phyloP scores from a whole-genome alignment of 192 early-diverging fungal genomes.

The Spizellomyces punctatus region DNA sequence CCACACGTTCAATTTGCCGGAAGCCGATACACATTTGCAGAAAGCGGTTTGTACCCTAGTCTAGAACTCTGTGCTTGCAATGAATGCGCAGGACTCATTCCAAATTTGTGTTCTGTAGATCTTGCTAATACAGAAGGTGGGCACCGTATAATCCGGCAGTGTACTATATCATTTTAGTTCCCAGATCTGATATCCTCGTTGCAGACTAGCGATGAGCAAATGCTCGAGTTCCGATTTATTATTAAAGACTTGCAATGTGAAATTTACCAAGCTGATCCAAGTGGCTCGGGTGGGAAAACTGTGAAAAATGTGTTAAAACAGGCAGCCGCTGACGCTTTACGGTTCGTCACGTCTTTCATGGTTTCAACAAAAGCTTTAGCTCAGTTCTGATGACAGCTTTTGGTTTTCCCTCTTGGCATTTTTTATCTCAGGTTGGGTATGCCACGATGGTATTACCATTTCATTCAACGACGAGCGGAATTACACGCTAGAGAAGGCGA shows the following conservation, averaged over 20 bases:
- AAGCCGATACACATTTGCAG: conserved; percentile 31
- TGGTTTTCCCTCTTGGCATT: too few relatives aligned
- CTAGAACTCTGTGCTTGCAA: neutral
- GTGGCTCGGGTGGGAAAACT: neutral
- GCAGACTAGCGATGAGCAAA: conserved; percentile 18
- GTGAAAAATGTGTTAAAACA: conserved; percentile 15
- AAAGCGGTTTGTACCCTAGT: conserved; percentile 25
- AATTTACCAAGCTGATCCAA: conserved; percentile 3
- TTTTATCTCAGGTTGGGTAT: conserved; percentile 4
- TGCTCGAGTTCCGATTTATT: conserved; percentile 17
- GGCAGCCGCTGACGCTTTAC: conserved; percentile 8
- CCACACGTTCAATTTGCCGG: conserved; percentile 10
- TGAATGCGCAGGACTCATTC: neutral
- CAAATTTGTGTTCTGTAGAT: neutral
- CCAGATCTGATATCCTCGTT: neutral
- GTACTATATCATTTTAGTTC: too few relatives aligned
- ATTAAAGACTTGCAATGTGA: conserved; percentile 29
- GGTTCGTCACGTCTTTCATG: neutral
- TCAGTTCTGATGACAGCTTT: too few relatives aligned
- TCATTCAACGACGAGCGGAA: conserved; percentile 14
- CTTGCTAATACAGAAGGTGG: conserved; percentile 12
- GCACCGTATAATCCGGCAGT: too few relatives aligned
- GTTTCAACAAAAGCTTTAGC: too few relatives aligned
- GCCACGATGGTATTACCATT: conserved; percentile 39
- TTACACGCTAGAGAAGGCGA: conserved; percentile 17